Conservation (phyloP, 495 filamentous ascomycete species). For the Neurospora sp. region DNA sequence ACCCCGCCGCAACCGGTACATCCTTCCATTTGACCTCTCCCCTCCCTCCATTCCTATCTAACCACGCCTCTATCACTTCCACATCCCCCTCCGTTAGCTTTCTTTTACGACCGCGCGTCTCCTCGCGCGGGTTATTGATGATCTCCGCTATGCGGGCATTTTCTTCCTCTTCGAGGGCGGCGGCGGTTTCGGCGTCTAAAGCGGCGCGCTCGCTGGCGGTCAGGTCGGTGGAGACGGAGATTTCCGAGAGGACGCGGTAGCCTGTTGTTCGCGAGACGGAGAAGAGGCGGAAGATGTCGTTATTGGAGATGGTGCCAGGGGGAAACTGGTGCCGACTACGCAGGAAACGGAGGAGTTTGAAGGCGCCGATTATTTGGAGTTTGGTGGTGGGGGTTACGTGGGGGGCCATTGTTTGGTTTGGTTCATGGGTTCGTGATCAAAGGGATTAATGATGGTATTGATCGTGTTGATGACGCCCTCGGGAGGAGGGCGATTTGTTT, state of each 20-base stretch:
- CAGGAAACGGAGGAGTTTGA: background rate
- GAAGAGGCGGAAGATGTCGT: background rate
- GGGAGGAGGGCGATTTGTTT: background rate
- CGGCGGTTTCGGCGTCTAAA: background rate
- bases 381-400: background rate
- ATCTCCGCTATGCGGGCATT: background rate
- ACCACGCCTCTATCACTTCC: background rate
- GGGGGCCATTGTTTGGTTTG: background rate
- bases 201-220: background rate
- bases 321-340: background rate
- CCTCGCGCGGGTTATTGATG: background rate
- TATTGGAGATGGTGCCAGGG: background rate
- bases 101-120: background rate
- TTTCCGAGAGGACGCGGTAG: background rate
- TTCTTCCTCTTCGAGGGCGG: background rate
- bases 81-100: background rate
- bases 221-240: background rate
- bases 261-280: background rate
- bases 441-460: background rate
- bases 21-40: background rate
- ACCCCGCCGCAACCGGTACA: background rate
- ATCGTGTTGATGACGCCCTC: background rate
- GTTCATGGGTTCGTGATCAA: no score
- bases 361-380: background rate
- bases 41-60: background rate